Evolutionary conservation across 495 filamentous ascomycete species (phyloP).

Genomic region (Tuber melanosporum): DNA sequence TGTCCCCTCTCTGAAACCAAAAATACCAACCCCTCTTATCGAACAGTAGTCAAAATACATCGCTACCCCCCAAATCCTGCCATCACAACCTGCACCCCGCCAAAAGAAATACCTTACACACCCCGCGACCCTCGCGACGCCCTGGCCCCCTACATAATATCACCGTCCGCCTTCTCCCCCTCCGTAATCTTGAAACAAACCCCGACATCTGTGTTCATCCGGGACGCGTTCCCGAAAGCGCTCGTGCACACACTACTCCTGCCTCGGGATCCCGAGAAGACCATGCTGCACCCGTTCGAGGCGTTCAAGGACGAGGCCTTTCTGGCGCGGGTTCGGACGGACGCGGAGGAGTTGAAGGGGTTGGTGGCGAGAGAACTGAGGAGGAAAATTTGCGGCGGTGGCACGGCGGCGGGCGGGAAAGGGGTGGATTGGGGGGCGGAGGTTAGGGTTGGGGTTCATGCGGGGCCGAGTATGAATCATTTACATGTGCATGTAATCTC

Average conservation of each 20-base stretch:
- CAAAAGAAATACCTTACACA: neutral
- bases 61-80: neutral
- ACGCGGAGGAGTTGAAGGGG: conserved; percentile 55
- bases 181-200: neutral
- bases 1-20: neutral
- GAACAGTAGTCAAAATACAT: neutral
- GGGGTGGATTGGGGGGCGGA: conserved; percentile 76
- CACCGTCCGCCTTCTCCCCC: neutral
- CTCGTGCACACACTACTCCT: conserved; percentile 79
- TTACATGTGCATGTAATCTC: conserved; percentile 85
- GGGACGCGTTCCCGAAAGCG: conserved; percentile 80
- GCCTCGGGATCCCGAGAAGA: conserved; percentile 60
- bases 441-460: conserved; percentile 72
- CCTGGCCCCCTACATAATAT: conserved; percentile 1
- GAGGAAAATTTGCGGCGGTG: conserved; percentile 53
- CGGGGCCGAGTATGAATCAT: conserved; percentile 84
- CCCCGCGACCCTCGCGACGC: neutral
- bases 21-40: neutral
- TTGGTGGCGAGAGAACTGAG: conserved; percentile 70
- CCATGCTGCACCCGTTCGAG: conserved; percentile 65
- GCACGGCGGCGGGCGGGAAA: conserved; percentile 41
- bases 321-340: conserved; percentile 55
- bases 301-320: conserved; percentile 68
- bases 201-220: conserved; percentile 62
- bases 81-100: neutral